Base-by-base conservation (phyloP, 192 early-diverging fungal genomes). In the Coemansia sp. region DNA sequence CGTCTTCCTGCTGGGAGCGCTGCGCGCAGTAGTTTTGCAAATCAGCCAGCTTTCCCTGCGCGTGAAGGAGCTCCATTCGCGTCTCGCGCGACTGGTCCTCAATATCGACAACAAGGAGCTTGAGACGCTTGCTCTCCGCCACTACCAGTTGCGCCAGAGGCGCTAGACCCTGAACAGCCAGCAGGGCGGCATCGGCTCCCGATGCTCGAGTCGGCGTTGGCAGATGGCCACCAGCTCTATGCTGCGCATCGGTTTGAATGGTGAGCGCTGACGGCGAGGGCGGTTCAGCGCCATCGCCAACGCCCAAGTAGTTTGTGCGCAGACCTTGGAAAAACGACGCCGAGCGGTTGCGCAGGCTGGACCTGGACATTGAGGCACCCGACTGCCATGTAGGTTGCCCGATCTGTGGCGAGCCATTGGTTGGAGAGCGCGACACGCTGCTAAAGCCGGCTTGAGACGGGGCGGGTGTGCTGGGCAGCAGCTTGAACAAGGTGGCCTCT, bases 311-410 rank as follows among this genome's bases (percentile, higher is more conserved):
- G 49, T 60, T 68, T 42, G 77, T 43, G 31, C 72, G 68, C 22
- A 80, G 51, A 6, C 77, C 77, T 37, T 80, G 67, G 71, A 80
- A 74, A 40, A 80, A 74, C 53, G 77, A 80, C 11, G 71, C 68
- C 5, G 77, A 74, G 43, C 77, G 71, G 37, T 70, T 79, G 59
- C 77, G 77, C 37, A 70, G 40, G 47, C 59, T 65, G 29, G 70
- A 38, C 51, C 54, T 72, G 19, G 65, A 47, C 20, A 36, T n/a
- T 11, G 65, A 59, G 8, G 60, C 25, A 32, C 60, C 24, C 19
- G 46, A 57, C 5, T 39, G 31, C 49, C 67, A 56, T 22, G 60
- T n/a, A 14, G 20, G 4, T 10, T 39, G 46, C 6, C 43, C 60
- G 19, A 45, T 45, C 17, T 40, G 61, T 3, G 68, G 61, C 31